phyloP scores from a whole-genome alignment of 805 yeast genomes.

The Cyberlindnera maritima region DNA sequence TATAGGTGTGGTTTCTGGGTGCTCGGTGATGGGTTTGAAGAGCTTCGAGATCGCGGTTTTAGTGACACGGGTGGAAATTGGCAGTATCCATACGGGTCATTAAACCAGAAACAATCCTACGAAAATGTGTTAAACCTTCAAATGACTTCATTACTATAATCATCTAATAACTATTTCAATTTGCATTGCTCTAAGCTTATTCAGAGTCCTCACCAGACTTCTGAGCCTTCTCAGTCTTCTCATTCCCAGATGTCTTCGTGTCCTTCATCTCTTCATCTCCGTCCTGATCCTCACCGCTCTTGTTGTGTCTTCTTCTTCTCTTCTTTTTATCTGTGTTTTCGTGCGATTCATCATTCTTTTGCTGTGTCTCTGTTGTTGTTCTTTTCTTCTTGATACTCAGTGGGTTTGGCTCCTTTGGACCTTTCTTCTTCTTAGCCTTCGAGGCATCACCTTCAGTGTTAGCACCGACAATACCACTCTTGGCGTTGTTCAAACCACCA shows the following conservation, averaged over 20 bases:
- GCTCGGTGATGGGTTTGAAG: no score
- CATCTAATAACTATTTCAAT: no score
- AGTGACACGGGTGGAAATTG: no score
- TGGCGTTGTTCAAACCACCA: conserved; percentile 68
- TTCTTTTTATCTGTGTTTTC: conserved; percentile 16
- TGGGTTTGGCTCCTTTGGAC: conserved; percentile 87
- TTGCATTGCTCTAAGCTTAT: no score
- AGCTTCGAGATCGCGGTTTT: no score
- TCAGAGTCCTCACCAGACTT: neutral
- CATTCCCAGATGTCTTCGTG: neutral
- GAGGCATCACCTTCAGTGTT: conserved; percentile 35
- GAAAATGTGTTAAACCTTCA: no score
- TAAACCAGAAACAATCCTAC: no score
- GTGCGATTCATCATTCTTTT: conserved; percentile 7
- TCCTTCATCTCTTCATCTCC: neutral
- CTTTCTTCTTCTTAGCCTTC: conserved; percentile 48
- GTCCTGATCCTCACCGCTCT: no score
- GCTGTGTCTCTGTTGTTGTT: no score
- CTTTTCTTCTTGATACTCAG: conserved; percentile 81
- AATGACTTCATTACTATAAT: no score
- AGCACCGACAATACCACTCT: conserved; percentile 32
- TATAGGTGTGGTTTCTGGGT: no score
- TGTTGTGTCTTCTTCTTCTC: conserved; percentile 24
- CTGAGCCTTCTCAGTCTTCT: neutral
- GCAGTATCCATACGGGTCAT: no score